These are phyloP conservation scores for Metschnikowia corniflorae DNA, from an alignment of 805 yeast genomes.

Conservation along the genomic window DNA sequence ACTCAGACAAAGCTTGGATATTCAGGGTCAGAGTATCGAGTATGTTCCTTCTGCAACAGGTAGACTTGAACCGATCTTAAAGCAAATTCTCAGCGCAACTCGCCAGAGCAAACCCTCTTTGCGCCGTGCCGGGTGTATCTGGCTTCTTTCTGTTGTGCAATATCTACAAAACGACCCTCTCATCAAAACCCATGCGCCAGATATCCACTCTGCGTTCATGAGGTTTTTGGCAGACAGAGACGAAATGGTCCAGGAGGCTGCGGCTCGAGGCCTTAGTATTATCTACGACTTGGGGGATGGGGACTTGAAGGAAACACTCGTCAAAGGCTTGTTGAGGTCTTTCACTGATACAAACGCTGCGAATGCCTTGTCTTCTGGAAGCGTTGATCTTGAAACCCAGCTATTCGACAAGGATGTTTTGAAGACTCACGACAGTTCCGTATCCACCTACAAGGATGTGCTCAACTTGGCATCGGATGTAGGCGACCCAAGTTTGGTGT, in stretches of 20 bases:
- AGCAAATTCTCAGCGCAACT: constrained; percentile 49
- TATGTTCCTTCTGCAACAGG: constrained; percentile 19
- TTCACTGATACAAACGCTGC: constrained; percentile 67
- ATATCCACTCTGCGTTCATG: constrained; percentile 73
- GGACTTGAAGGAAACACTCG: constrained; percentile 66
- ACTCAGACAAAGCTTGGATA: constrained; percentile 51
- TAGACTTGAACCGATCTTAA: constrained; percentile 38
- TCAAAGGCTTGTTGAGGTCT: constrained; percentile 67
- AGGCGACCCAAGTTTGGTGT: constrained; percentile 92
- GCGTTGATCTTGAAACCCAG: constrained; percentile 74
- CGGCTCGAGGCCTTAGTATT: constrained; percentile 81
- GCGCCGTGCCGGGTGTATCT: constrained; percentile 74
- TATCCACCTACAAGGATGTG: constrained; percentile 89
- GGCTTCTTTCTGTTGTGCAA: constrained; percentile 80
- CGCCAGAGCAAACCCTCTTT: constrained; percentile 67
- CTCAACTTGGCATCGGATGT: constrained; percentile 86
- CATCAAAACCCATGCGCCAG: constrained; percentile 44
- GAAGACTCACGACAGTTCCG: constrained; percentile 78
- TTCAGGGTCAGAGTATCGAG: constrained; percentile 34
- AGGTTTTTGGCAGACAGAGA: constrained; percentile 75
- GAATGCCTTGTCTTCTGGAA: constrained; percentile 52
- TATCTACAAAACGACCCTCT: constrained; percentile 53
- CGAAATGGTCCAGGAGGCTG: constrained; percentile 87
- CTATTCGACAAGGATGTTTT: constrained; percentile 80
- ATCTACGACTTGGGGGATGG: constrained; percentile 73